Evolutionary conservation across 2,329 filamentous ascomycete species (phyloP).

Genomic region (Camptophora hylomeconis): DNA sequence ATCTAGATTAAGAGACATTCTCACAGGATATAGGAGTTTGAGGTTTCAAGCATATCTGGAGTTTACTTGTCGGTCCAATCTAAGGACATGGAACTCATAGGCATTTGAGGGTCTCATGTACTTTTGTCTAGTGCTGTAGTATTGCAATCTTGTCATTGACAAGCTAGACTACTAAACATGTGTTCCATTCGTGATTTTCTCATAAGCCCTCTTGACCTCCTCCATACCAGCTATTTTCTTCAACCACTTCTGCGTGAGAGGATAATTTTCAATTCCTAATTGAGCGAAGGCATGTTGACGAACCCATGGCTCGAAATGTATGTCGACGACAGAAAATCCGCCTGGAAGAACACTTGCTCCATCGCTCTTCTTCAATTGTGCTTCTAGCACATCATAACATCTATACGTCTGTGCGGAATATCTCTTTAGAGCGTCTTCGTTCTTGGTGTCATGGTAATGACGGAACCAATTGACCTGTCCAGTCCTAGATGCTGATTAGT

Average conservation of each 20-base stretch:
- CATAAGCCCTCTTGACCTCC: slow-evolving; percentile 29
- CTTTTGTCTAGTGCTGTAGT: too few species aligned
- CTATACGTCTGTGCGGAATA: slow-evolving; percentile 29
- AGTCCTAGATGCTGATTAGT: too few species aligned
- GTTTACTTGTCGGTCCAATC: too few species aligned
- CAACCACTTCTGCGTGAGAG: slow-evolving; percentile 28
- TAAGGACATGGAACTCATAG: too few species aligned
- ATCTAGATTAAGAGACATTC: too few species aligned
- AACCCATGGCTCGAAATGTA: slow-evolving; percentile 32
- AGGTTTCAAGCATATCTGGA: too few species aligned
- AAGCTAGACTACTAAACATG: too few species aligned
- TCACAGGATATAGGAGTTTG: too few species aligned
- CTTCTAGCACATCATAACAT: slow-evolving; percentile 31
- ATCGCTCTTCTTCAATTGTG: slow-evolving; percentile 26
- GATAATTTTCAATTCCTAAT: slow-evolving; percentile 28
- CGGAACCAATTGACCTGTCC: not conserved
- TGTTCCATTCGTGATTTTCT: too few species aligned
- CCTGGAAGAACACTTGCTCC: slow-evolving; percentile 27
- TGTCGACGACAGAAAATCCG: slow-evolving; percentile 26
- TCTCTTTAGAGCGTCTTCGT: slow-evolving; percentile 29
- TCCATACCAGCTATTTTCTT: slow-evolving; percentile 22
- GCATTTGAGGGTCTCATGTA: too few species aligned
- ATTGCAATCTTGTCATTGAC: too few species aligned
- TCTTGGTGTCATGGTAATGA: slow-evolving; percentile 28
- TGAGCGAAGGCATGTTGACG: slow-evolving; percentile 25